Base-by-base conservation (phyloP, 176 grass and related monocot species). In the Zea luxurians region DNA sequence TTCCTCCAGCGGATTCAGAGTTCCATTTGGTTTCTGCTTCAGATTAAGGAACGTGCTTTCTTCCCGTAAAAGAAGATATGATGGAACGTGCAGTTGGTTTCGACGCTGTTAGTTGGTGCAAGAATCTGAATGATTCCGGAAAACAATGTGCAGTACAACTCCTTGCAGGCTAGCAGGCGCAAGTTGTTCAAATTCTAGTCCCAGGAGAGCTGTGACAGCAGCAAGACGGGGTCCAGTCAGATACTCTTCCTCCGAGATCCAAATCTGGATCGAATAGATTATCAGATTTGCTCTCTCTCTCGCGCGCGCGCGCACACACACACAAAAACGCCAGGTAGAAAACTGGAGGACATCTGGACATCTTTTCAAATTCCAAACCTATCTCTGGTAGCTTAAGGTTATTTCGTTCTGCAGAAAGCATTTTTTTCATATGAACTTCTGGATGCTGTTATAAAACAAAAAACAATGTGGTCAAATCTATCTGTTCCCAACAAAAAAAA, bases 131-230 rank as follows among this genome's bases (percentile, higher is more conserved):
- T 57, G 20, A 79, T 88, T 79, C 45, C 37, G 37, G 42, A 66
- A 69, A 69, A 60, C 46, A 88, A 79, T 10, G 67, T 18, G 66
- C 41, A n/a, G 35, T 78, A 82, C 79, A 87, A 63, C 69, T 83
- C 75, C 63, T 88, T 62, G 81, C 81, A 79, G 53, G 63, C 70
- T 84, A 88, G 86, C 76, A 69, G 70, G 3, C 17, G 76, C 86
- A 80, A 80, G 13, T 88, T 80, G 86, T 41, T 18, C 8, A 64
- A 80, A 76, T 58, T 80, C 34, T 84, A 65, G 6, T 40, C 64
- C 27, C 17, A 27, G 17, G 38, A 52, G 68, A 74, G 80, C 46
- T 68, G 60, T 60, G 43, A 71, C 59, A 35, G 70, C 55, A 62
- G 41, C 11, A 20, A 44, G 10, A 6, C 18, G 10, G 20, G 82